phyloP scores from a whole-genome alignment of 306 rosid genomes.

The Fagus sylvatica region DNA sequence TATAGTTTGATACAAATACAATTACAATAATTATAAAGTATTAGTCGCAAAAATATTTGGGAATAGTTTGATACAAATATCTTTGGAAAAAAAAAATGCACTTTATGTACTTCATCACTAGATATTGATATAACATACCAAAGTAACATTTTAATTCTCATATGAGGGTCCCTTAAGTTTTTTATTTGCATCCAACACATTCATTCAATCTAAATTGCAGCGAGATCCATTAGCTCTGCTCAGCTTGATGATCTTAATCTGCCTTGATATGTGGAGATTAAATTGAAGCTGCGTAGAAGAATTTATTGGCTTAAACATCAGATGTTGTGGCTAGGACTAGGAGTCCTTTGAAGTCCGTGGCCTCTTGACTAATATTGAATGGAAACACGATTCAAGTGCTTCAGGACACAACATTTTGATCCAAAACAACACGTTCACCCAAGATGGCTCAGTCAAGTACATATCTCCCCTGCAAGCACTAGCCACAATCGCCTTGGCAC shows the following conservation, averaged over 20 bases:
- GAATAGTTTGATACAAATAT: no score
- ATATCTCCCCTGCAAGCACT: constrained; percentile 17
- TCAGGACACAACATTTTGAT: constrained; percentile 5
- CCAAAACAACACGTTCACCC: constrained; percentile 7
- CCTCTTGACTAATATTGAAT: neutral
- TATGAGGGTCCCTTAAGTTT: neutral
- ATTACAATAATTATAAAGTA: no score
- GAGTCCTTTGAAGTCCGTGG: neutral
- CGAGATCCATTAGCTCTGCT: neutral
- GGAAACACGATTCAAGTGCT: neutral
- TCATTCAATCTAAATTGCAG: neutral
- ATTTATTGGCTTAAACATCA: neutral
- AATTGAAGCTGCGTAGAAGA: no score
- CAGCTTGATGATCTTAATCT: neutral
- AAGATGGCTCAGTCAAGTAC: constrained; percentile 25
- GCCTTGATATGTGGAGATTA: neutral
- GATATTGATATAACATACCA: no score
- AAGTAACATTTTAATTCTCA: no score
- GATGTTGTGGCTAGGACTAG: neutral
- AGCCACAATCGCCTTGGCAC: constrained; percentile 24
- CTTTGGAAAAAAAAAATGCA: no score
- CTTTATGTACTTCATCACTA: no score
- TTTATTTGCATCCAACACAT: neutral
- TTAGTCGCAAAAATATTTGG: no score
- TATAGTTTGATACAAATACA: no score